phyloP scores from a whole-genome alignment of 2,329 filamentous ascomycete species.

The Penicillium brasilianum region DNA sequence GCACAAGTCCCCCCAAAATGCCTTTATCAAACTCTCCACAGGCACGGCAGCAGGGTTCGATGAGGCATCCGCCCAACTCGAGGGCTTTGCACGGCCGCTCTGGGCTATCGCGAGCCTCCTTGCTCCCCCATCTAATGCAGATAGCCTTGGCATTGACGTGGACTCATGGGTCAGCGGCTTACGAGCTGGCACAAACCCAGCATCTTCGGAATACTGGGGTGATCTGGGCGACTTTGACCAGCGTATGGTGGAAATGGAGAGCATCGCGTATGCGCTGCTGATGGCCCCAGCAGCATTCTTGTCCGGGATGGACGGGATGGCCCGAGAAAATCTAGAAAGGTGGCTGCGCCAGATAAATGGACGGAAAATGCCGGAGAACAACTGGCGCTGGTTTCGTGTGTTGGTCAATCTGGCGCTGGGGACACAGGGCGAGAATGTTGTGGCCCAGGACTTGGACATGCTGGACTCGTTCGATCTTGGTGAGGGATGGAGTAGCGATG shows the following conservation, averaged over 20 bases:
- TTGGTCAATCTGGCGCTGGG: conserved; percentile 24
- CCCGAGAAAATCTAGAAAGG: conserved; percentile 6
- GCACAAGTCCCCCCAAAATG: conserved; percentile 43
- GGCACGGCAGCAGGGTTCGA: conserved; percentile 52
- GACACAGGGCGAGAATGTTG: conserved; percentile 9
- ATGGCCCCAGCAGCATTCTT: conserved; percentile 49
- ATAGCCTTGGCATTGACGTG: background rate
- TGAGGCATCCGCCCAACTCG: conserved; percentile 53
- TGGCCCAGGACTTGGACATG: conserved; percentile 20
- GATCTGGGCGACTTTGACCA: conserved; percentile 54
- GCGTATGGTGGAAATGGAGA: conserved; percentile 61
- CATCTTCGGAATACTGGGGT: conserved; percentile 54
- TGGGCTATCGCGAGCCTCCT: conserved; percentile 32
- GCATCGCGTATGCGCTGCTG: conserved; percentile 56
- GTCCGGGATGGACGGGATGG: conserved; percentile 6
- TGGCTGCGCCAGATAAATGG: conserved; percentile 21
- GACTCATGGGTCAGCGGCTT: background rate
- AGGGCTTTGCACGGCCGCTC: conserved; percentile 49
- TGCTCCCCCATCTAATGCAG: background rate
- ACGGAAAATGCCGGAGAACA: conserved; percentile 23
- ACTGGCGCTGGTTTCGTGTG: conserved; percentile 29
- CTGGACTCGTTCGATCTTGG: conserved; percentile 25
- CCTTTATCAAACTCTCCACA: conserved; percentile 45
- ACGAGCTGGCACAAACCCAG: conserved; percentile 28
- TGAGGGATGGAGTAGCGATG: conserved; percentile 25